Evolutionary conservation across 768 basidiomycete species (phyloP).

Genomic region (Serendipita sp.): DNA sequence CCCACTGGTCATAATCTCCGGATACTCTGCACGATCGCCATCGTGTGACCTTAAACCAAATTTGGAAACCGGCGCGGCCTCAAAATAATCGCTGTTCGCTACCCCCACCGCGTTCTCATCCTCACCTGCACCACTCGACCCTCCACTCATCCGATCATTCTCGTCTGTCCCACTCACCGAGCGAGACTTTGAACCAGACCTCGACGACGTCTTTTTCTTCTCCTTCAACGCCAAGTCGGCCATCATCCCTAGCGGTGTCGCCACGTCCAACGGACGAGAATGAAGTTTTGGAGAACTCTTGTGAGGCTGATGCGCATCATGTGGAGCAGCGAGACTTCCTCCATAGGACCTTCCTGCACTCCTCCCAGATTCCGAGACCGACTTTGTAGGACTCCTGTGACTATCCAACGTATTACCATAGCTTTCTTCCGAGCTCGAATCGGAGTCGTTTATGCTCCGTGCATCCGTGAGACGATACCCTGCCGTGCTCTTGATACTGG

Average conservation of each 20-base stretch:
- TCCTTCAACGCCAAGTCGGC: conserved; percentile 49
- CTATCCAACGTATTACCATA: conserved; percentile 20
- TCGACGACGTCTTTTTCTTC: conserved; percentile 7
- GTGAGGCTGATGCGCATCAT: conserved; percentile 21
- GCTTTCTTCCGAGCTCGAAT: conserved; percentile 9
- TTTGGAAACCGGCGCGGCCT: conserved; percentile 35
- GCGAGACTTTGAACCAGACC: not conserved
- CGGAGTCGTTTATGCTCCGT: not conserved
- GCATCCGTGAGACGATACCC: not conserved
- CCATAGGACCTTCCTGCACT: conserved; percentile 23
- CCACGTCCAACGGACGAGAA: conserved; percentile 38
- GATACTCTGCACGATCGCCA: conserved; percentile 64
- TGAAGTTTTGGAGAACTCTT: conserved; percentile 9
- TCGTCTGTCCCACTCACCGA: not conserved
- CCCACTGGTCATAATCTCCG: conserved; percentile 68
- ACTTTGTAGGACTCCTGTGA: conserved; percentile 5
- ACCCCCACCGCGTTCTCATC: conserved; percentile 42
- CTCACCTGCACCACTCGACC: conserved; percentile 17
- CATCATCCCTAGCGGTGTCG: conserved; percentile 60
- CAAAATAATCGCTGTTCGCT: conserved; percentile 53
- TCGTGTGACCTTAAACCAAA: conserved; percentile 5
- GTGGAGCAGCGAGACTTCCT: conserved; percentile 31
- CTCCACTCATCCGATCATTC: not conserved
- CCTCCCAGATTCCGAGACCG: conserved; percentile 24
- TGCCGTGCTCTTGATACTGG: conserved; percentile 41